Base-by-base conservation (phyloP, 2,329 filamentous ascomycete species). In the Gremmenia infestans region DNA sequence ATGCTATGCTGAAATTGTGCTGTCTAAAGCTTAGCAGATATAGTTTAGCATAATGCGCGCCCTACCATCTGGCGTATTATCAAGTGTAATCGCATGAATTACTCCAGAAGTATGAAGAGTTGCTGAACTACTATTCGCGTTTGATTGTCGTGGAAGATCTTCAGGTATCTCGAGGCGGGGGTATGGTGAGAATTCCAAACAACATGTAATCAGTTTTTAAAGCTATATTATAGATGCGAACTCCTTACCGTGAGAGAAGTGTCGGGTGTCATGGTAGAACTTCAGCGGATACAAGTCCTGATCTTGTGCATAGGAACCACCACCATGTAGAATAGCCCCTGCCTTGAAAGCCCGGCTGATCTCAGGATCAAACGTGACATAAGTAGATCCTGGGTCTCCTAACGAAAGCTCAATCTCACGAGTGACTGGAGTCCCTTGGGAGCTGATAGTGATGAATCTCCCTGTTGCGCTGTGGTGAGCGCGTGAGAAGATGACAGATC, bases 11-110 rank as follows among this genome's bases (percentile, higher is more conserved):
- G 48, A 23, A 55, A 55, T 11, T 25, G 4, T 17, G 47, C 53
- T 55, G 28, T 51, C 32, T 46, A 8, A 32, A 22, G 19, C 19
- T 55, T 55, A 55, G 48, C 32, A 51, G 25, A 50, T 2, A 46
- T 32, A 50, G 8, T 50, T n/a, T 46, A 40, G 6, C 15, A 48
- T 17, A 51, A 47, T 25, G 32, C 42, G 48, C 17, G 50, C 40
- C 53, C 12, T 50, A 51, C 53, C 53, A 47, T 55, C 53, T 1
- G 53, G 48, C 40, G 53, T 55, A 5, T 19, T 47, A 23, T 55
- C 48, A 55, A 55, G 47, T 46, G 53, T 55, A 47, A 55, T 55
- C 14, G 53, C 39, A 55, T 55, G 53, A 2, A 39, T 55, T n/a
- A 51, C 39, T 55, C 53, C 53, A 50, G 37, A 51, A 23, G 53